Evolutionary conservation across 31 red algal species (phyloP), one percentile per base, ranked within the genome.

Genomic region (Pterothamnion heteromorphum): DNA sequence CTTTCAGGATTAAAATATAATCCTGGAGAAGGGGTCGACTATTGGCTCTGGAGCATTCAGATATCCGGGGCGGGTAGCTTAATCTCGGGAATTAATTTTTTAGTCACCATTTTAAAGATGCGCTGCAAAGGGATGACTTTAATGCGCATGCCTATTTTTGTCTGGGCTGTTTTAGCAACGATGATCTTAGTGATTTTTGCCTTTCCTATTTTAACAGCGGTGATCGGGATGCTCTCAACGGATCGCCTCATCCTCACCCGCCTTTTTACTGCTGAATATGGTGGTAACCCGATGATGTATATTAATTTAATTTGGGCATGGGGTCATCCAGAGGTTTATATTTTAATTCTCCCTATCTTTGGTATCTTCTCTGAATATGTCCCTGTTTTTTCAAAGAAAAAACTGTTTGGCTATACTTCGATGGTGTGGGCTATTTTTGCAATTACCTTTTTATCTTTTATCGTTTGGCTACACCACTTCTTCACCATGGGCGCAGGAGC

Each of bases 381-480:
- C 38, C 74, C 89, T 37, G 38, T 24, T n/a, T 35, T 35, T 36
- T 35, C 21, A 30, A 30, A 36, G n/a, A 24, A 37, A 35, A 58
- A 23, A 35, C n/a, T 91, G n/a, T 84, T 83, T 37, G 72, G 74
- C 35, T 84, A 91, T 31, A 58, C 21, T 23, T 35, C 34, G 35
- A 24, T 91, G 31, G 71, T 82, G 18, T 81, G 24, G n/a, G 24
- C 89, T 28, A 28, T 22, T n/a, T 35, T 37, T 35, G 32, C 39
- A 22, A 91, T 91, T 24, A 36, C 21, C 26, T 36, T 84, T 35
- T 33, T 91, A 74, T 58, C 72, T 20, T 91, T 80, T 80, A 20
- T 36, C 28, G 89, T 91, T 37, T 91, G 89, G 89, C 34, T 28
- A 24, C 89, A 91, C 71, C 89, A 91, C 35, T 82, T 91, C 72